These are phyloP conservation scores for Lasiodiplodia sp. DNA, from an alignment of 2,329 filamentous ascomycete species.

Conservation along the genomic window DNA sequence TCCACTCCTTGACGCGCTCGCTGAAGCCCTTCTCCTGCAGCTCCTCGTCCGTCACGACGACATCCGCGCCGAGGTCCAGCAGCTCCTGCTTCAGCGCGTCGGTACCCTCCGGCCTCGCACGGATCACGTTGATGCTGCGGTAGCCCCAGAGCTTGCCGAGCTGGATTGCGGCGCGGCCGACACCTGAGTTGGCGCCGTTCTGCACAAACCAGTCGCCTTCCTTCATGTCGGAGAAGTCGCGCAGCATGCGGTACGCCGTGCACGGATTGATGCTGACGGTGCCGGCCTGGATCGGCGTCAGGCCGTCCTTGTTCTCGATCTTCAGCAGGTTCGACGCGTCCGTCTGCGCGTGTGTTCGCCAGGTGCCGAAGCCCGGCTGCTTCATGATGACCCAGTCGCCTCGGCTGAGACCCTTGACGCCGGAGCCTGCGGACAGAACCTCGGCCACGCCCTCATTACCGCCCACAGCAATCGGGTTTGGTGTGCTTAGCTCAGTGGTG, in stretches of 20 bases:
- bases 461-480: conserved; percentile 76
- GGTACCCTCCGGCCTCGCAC: conserved; percentile 72
- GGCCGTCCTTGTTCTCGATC: conserved; percentile 72
- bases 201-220: conserved; percentile 96
- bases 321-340: conserved; percentile 66
- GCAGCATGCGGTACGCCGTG: conserved; percentile 92
- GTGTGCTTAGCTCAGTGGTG: conserved; percentile 76
- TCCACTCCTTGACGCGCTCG: conserved; percentile 68
- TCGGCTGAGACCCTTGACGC: conserved; percentile 67
- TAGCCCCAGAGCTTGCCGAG: conserved; percentile 85
- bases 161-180: conserved; percentile 91
- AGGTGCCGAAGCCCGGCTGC: conserved; percentile 84
- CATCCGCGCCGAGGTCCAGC: conserved; percentile 66
- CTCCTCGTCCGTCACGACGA: conserved; percentile 69
- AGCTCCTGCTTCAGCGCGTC: conserved; percentile 69
- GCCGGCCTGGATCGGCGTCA: conserved; percentile 80
- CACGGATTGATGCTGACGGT: conserved; percentile 93
- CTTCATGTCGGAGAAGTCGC: conserved; percentile 72
- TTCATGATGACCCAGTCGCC: conserved; percentile 97
- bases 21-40: conserved; percentile 69
- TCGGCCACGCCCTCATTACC: conserved; percentile 96
- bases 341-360: conserved; percentile 87
- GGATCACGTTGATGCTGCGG: conserved; percentile 87
- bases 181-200: conserved; percentile 94
- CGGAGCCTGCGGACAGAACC: conserved; percentile 73